These are phyloP conservation scores for Trichophyton rubrum DNA, from an alignment of 2,329 filamentous ascomycete species.

Conservation along the genomic window DNA sequence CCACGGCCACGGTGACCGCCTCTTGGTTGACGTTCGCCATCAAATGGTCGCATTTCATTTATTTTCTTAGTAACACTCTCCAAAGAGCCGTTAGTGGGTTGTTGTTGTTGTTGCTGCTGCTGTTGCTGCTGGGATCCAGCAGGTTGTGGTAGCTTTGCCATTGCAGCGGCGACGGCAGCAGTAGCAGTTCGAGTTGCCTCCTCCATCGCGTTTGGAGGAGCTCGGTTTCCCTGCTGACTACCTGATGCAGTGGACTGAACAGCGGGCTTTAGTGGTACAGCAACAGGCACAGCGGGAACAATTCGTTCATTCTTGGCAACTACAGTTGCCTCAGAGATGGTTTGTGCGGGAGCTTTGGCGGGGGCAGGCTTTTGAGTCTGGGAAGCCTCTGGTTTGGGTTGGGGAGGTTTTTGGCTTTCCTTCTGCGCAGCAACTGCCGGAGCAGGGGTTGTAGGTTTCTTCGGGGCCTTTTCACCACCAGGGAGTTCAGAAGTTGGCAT, in stretches of 20 bases:
- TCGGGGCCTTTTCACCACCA: slow-evolving; percentile 27
- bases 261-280: slow-evolving; percentile 25
- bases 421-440: slow-evolving; percentile 21
- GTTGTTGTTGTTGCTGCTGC: slow-evolving; percentile 15
- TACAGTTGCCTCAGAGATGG: slow-evolving; percentile 16
- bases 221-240: slow-evolving; percentile 20
- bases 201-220: slow-evolving; percentile 21
- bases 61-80: slow-evolving; percentile 36
- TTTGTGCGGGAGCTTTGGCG: slow-evolving; percentile 13
- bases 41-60: slow-evolving; percentile 34
- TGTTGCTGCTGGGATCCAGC: slow-evolving; percentile 21
- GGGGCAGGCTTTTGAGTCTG: slow-evolving; percentile 13
- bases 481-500: slow-evolving; percentile 34
- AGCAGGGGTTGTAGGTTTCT: slow-evolving; percentile 24
- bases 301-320: slow-evolving; percentile 32
- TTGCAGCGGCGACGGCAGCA: slow-evolving; percentile 39
- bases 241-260: slow-evolving; percentile 18
- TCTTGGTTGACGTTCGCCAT: slow-evolving; percentile 26
- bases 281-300: slow-evolving; percentile 36
- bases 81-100: slow-evolving; percentile 23
- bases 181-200: slow-evolving; percentile 39
- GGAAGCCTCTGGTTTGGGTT: slow-evolving; percentile 15
- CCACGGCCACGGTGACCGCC: slow-evolving; percentile 36
- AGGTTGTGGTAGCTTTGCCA: slow-evolving; percentile 38
- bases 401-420: slow-evolving; percentile 15